phyloP scores from a whole-genome alignment of 2,329 filamentous ascomycete genomes.

The Phialemonium atrogriseum region DNA sequence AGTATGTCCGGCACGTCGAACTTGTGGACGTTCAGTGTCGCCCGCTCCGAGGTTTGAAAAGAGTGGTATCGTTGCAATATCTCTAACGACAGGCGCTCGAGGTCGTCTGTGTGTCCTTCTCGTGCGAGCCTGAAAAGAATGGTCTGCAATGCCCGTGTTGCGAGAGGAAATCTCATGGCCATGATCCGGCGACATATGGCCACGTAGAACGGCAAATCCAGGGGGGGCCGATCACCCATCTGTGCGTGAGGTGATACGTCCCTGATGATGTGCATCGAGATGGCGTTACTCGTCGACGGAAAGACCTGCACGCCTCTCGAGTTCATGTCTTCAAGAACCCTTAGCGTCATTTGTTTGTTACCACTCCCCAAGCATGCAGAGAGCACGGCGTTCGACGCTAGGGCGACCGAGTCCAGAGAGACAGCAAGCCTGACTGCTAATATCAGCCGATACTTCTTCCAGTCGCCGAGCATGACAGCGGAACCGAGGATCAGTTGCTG shows the following conservation, averaged over 20 bases:
- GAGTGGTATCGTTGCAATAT: slow-evolving; percentile 30
- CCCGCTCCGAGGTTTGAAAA: slow-evolving; percentile 15
- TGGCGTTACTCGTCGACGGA: slow-evolving; percentile 14
- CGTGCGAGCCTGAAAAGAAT: slow-evolving; percentile 36
- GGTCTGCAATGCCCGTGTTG: slow-evolving; percentile 32
- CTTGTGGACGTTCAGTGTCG: slow-evolving; percentile 33
- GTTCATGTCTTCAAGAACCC: slow-evolving; percentile 29
- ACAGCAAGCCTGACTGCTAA: slow-evolving; percentile 31
- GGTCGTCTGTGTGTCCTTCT: slow-evolving; percentile 32
- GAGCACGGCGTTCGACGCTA: slow-evolving; percentile 25
- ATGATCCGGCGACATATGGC: slow-evolving; percentile 26
- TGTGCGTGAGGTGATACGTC: slow-evolving; percentile 16
- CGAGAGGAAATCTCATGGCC: slow-evolving; percentile 29
- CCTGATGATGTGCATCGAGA: slow-evolving; percentile 20
- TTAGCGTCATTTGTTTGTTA: slow-evolving; percentile 18
- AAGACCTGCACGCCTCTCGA: slow-evolving; percentile 19
- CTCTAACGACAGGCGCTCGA: slow-evolving; percentile 34
- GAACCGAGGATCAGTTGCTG: slow-evolving; percentile 29
- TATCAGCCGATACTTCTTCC: slow-evolving; percentile 34
- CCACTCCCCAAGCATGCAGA: slow-evolving; percentile 17
- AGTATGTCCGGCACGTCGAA: slow-evolving; percentile 30
- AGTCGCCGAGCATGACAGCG: slow-evolving; percentile 27
- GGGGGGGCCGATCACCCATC: slow-evolving; percentile 8
- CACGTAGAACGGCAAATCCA: slow-evolving; percentile 22
- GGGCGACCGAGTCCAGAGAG: slow-evolving; percentile 18